phyloP scores from a whole-genome alignment of 176 grass and related monocot species.

The Aegilops longissima region DNA sequence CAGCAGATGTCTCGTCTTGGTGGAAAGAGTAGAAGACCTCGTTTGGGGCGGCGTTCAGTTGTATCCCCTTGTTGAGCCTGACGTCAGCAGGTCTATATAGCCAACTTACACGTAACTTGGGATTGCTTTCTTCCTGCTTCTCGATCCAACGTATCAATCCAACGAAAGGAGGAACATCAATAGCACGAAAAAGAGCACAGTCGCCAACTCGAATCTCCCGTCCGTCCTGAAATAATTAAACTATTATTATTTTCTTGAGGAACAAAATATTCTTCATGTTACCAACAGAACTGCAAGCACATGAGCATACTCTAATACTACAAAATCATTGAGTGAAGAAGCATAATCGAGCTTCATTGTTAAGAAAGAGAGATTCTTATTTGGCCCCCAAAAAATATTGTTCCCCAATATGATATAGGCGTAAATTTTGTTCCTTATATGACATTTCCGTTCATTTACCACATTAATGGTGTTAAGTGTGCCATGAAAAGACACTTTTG shows the following conservation, averaged over 20 bases:
- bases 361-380: not conserved
- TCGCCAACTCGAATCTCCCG: conserved; percentile 73
- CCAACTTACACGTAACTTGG: conserved; percentile 76
- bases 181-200: conserved; percentile 79
- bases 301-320: conserved; percentile 17
- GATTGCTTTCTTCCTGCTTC: conserved; percentile 50
- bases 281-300: not conserved
- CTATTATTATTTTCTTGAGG: not conserved
- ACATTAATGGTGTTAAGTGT: not conserved
- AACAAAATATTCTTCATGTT: conserved; percentile 2
- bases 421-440: not conserved
- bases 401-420: not conserved
- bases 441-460: not conserved
- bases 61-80: conserved; percentile 68
- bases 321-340: conserved; percentile 1
- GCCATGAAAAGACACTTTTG: not conserved
- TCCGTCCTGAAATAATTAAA: conserved; percentile 60
- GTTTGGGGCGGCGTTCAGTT: conserved; percentile 65
- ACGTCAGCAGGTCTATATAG: conserved; percentile 77
- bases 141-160: conserved; percentile 73
- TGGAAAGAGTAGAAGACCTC: conserved; percentile 95
- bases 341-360: not conserved
- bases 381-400: not conserved
- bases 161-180: conserved; percentile 75
- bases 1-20: conserved; percentile 74